Percentiles rank a stretch among this genome's conserved stretches.
phyloP scores from a whole-genome alignment of 2,329 filamentous ascomycete species.

The Sphaerulina populicola region DNA sequence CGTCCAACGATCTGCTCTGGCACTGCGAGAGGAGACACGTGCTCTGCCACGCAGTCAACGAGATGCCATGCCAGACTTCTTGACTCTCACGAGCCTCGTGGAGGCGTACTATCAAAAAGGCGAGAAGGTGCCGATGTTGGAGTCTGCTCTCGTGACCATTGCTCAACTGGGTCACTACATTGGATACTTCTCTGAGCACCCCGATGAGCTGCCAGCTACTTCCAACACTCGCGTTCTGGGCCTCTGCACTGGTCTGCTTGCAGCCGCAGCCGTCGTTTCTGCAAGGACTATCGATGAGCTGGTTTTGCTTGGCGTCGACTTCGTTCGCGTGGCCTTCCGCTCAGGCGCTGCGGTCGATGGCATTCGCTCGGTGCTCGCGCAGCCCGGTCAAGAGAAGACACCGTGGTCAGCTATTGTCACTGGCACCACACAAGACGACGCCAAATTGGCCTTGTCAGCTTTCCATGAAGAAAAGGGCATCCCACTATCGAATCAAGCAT shows the following conservation, averaged over 20 bases:
- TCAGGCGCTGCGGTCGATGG: slow-evolving; percentile 45
- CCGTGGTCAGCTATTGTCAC: slow-evolving; percentile 61
- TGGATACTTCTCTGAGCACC: slow-evolving; percentile 51
- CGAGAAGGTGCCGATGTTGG: slow-evolving; percentile 53
- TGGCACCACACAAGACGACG: slow-evolving; percentile 46
- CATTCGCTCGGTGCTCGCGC: slow-evolving; percentile 43
- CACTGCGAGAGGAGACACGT: slow-evolving; percentile 53
- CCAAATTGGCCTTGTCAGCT: slow-evolving; percentile 44
- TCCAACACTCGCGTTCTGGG: slow-evolving; percentile 51
- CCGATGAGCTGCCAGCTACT: slow-evolving; percentile 44
- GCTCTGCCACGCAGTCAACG: slow-evolving; percentile 50
- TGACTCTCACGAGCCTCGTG: slow-evolving; percentile 56
- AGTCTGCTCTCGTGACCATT: slow-evolving; percentile 57
- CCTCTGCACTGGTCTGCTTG: slow-evolving; percentile 61
- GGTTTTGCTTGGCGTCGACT: slow-evolving; percentile 54
- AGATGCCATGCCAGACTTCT: slow-evolving; percentile 53
- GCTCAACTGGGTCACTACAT: slow-evolving; percentile 62
- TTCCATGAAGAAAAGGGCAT: slow-evolving; percentile 52
- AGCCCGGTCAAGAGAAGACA: slow-evolving; percentile 48
- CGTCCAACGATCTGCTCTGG: slow-evolving; percentile 50
- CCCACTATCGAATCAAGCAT: slow-evolving; percentile 45
- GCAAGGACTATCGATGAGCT: slow-evolving; percentile 55
- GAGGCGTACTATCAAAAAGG: slow-evolving; percentile 54
- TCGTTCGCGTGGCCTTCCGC: slow-evolving; percentile 59
- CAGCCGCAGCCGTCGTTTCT: slow-evolving; percentile 59